Evolutionary conservation across 2,329 filamentous ascomycete genomes (phyloP), one percentile per base, ranked within the genome.

Genomic region (Paecilomyces sp.): DNA sequence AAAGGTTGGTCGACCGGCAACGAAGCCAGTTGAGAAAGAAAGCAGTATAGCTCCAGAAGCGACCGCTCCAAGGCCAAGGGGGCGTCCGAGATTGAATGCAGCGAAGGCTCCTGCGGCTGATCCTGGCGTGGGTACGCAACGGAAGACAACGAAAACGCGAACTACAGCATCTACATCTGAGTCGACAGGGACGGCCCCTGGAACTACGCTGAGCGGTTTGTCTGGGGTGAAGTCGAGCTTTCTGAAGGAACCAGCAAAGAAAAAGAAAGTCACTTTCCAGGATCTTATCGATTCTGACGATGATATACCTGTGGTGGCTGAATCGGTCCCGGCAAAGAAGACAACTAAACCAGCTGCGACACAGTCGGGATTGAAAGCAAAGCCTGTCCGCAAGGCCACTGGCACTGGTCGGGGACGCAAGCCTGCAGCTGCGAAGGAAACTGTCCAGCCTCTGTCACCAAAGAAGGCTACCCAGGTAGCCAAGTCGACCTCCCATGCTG

Each of bases 201-300:
- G 72, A 34, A 64, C 58, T 12, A 59, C 57, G 12, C 56, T 68
- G 11, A 73, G 70, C 0, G 65, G 67, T 33, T 73, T 71, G 3
- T 65, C 67, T 12, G 60, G 58, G 3, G 55, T 61, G 0, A 67
- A 69, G 11, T 70, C 72, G 50, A 74, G 70, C 55, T 58, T 69
- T 41, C 56, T 69, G 30, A 69, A 67, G 25, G 71, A 70, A 7
- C 68, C 70, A 9, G 68, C 70, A 1, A 71, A 74, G 56, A 75
- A 73, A 65, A 80, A 79, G 67, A 80, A 74, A 51, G 79, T 81
- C 25, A 80, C 78, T 2, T 81, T 81, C 62, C 70, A 78, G 58
- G 76, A 80, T 58, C n/a, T 47, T 22, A 61, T 70, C 28, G 62
- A 70, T 1, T 68, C 71, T 2, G 75, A 75, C 4, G 75, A 75